Evolutionary conservation across 495 filamentous ascomycete genomes (phyloP).

Genomic region (Xylaria bambusicola): DNA sequence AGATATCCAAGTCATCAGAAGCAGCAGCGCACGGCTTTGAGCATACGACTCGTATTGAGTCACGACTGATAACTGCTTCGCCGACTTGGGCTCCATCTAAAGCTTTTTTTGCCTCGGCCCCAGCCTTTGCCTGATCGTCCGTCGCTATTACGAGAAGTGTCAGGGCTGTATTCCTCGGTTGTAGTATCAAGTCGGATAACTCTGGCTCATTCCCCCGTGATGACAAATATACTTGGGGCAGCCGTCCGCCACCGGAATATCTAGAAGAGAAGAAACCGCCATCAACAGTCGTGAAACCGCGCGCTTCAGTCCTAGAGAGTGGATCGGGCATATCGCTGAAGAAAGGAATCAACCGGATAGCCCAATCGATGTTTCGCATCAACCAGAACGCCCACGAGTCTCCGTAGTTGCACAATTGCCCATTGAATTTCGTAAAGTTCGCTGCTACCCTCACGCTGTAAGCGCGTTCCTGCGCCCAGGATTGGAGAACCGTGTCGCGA

Average conservation of each 20-base stretch:
- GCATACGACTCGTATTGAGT: conserved; percentile 8
- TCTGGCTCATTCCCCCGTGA: conserved; percentile 11
- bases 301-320: conserved; percentile 14
- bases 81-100: background rate
- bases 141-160: conserved; percentile 18
- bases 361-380: conserved; percentile 18
- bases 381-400: conserved; percentile 22
- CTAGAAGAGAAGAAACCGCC: conserved; percentile 28
- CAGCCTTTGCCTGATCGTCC: background rate
- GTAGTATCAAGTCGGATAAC: conserved; percentile 26
- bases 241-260: conserved; percentile 25
- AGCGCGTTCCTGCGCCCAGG: conserved; percentile 31
- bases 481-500: conserved; percentile 21
- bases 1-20: background rate
- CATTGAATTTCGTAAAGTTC: conserved; percentile 28
- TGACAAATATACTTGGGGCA: conserved; percentile 32
- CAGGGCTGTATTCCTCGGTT: conserved; percentile 17
- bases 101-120: conserved; percentile 15
- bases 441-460: conserved; percentile 28
- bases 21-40: background rate
- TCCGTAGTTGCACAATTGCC: conserved; percentile 29
- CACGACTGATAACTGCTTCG: conserved; percentile 2
- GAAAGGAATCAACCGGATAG: conserved; percentile 18
- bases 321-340: conserved; percentile 16
- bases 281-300: conserved; percentile 24